Evolutionary conservation across 2,329 filamentous ascomycete species (phyloP).

Genomic region (Talaromyces albobiverticillius): DNA sequence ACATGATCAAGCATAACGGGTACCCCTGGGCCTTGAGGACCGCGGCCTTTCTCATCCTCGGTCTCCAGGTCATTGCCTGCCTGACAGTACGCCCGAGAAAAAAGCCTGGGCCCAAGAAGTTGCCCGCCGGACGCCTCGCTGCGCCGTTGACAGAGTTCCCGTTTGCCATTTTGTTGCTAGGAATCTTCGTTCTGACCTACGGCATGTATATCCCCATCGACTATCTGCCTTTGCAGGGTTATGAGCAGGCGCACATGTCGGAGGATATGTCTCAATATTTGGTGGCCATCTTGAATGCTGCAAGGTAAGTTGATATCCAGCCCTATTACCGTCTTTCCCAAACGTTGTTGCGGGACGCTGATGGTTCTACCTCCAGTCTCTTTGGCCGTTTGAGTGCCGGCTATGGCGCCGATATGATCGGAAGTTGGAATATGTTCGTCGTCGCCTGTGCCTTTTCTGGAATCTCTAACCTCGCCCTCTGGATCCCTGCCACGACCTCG

Average conservation of each 20-base stretch:
- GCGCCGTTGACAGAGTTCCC: neutral
- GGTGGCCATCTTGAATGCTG: neutral
- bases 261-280: neutral
- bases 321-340: neutral
- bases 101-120: conserved; percentile 16
- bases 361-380: neutral
- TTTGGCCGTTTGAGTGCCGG: neutral
- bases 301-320: neutral
- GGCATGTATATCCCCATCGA: neutral
- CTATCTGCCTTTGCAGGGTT: neutral
- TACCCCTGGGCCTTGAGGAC: conserved; percentile 58
- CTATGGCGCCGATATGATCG: neutral
- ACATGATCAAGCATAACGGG: conserved; percentile 52
- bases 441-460: neutral
- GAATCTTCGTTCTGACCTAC: neutral
- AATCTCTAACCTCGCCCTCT: neutral
- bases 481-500: neutral
- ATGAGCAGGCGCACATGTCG: neutral
- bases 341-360: neutral
- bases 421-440: neutral
- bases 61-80: conserved; percentile 52
- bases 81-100: conserved; percentile 51
- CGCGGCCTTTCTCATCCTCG: conserved; percentile 60
- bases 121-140: neutral
- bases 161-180: neutral